Evolutionary conservation across 495 filamentous ascomycete species (phyloP).

Genomic region (Clohesyomyces aquaticus): DNA sequence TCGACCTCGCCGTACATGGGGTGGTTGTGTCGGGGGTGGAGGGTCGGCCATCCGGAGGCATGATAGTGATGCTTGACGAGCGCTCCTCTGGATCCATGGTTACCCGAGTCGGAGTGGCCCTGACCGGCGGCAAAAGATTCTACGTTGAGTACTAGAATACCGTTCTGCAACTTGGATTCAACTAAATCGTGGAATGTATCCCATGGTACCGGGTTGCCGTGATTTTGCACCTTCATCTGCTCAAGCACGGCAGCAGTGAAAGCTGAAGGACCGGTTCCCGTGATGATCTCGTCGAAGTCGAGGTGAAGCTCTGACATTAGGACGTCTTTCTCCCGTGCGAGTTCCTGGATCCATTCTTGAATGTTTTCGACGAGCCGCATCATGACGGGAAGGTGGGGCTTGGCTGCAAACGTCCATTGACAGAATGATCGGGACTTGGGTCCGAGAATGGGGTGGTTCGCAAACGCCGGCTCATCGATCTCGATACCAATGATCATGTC

Average conservation of each 20-base stretch:
- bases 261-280: slow-evolving; percentile 67
- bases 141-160: slow-evolving; percentile 63
- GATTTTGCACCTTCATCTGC: slow-evolving; percentile 55
- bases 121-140: slow-evolving; percentile 68
- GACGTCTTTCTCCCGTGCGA: slow-evolving; percentile 58
- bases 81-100: slow-evolving; percentile 60
- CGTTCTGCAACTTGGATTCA: slow-evolving; percentile 60
- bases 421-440: slow-evolving; percentile 66
- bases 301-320: slow-evolving; percentile 59
- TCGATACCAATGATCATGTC: slow-evolving; percentile 67
- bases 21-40: slow-evolving; percentile 62
- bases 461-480: slow-evolving; percentile 65
- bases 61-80: slow-evolving; percentile 69
- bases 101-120: slow-evolving; percentile 67
- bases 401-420: slow-evolving; percentile 71
- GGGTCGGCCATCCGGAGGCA: slow-evolving; percentile 63
- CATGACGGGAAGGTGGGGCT: slow-evolving; percentile 65
- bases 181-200: slow-evolving; percentile 60
- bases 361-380: slow-evolving; percentile 64
- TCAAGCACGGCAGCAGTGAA: slow-evolving; percentile 63
- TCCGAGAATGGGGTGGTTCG: slow-evolving; percentile 64
- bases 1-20: slow-evolving; percentile 66
- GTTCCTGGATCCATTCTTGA: slow-evolving; percentile 59
- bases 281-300: slow-evolving; percentile 70
- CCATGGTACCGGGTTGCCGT: slow-evolving; percentile 55